A percentile compares a stretch with the other conserved stretches of the same genome.
Evolutionary conservation across 345 rosid species (phyloP).

Genomic region (Populus euphratica): DNA sequence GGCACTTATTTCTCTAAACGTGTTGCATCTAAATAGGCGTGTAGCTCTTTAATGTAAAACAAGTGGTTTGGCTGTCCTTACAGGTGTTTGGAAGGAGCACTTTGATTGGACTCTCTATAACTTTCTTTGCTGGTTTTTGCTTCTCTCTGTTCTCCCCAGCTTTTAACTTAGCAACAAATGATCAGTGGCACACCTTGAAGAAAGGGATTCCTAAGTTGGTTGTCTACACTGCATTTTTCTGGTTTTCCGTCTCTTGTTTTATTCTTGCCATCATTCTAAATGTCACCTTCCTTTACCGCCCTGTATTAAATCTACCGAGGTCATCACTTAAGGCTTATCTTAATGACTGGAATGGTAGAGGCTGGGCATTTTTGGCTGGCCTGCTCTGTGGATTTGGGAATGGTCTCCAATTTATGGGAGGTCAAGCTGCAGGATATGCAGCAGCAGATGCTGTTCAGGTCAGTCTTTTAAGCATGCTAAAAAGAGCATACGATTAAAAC

Average conservation of each 20-base stretch:
- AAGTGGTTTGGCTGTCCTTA: constrained; percentile 1
- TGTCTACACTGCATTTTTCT: constrained; percentile 78
- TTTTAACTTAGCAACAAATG: constrained; percentile 81
- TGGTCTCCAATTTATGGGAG: constrained; percentile 91
- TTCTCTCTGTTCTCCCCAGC: constrained; percentile 91
- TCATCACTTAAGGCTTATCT: constrained; percentile 71
- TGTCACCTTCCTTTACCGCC: constrained; percentile 59
- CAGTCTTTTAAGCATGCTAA: constrained; percentile 2
- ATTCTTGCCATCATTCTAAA: constrained; percentile 58
- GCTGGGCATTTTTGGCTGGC: constrained; percentile 88
- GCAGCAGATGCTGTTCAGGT: constrained; percentile 91
- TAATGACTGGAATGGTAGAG: constrained; percentile 76
- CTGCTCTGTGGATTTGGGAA: constrained; percentile 80
- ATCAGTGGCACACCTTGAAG: constrained; percentile 75
- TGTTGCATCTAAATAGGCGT: background rate
- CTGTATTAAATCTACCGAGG: constrained; percentile 57
- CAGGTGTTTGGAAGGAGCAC: constrained; percentile 79
- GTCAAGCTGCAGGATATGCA: constrained; percentile 95
- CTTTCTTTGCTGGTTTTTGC: constrained; percentile 76
- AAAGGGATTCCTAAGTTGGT: constrained; percentile 66
- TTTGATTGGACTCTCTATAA: constrained; percentile 53
- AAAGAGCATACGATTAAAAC: background rate
- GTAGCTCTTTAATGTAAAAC: background rate
- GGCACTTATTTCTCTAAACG: background rate
- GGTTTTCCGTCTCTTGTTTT: constrained; percentile 69